Conservation (phyloP, 148 eudicot genomes). For the Rhododendron henanense region DNA sequence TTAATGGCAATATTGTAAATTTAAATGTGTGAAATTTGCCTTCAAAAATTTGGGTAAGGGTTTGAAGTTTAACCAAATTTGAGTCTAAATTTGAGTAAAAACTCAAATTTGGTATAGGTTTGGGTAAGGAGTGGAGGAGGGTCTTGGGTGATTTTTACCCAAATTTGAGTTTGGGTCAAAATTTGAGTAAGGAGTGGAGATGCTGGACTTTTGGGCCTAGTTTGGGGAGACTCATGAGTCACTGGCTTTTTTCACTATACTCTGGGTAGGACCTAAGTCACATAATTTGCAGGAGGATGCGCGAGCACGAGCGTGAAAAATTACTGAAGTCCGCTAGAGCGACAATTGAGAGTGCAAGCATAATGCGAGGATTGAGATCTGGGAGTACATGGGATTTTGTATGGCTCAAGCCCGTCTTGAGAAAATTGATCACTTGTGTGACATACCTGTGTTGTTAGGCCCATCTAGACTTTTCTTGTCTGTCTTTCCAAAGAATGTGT, state of each 20-base stretch:
- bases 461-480: background rate
- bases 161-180: too few species aligned
- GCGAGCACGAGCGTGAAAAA: background rate
- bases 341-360: background rate
- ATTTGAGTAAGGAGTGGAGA: too few species aligned
- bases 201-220: background rate
- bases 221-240: background rate
- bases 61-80: too few species aligned
- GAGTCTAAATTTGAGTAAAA: too few species aligned
- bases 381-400: background rate
- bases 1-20: too few species aligned
- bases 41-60: too few species aligned
- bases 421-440: background rate
- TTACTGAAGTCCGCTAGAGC: background rate
- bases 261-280: background rate
- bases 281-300: background rate
- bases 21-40: too few species aligned
- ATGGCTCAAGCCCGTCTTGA: background rate
- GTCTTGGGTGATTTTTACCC: too few species aligned
- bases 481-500: background rate
- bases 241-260: background rate
- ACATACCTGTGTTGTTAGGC: background rate
- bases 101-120: too few species aligned
- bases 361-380: background rate
- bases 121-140: too few species aligned